Conservation (phyloP, 2,329 filamentous ascomycete genomes). For the Talaromyces sp. region DNA sequence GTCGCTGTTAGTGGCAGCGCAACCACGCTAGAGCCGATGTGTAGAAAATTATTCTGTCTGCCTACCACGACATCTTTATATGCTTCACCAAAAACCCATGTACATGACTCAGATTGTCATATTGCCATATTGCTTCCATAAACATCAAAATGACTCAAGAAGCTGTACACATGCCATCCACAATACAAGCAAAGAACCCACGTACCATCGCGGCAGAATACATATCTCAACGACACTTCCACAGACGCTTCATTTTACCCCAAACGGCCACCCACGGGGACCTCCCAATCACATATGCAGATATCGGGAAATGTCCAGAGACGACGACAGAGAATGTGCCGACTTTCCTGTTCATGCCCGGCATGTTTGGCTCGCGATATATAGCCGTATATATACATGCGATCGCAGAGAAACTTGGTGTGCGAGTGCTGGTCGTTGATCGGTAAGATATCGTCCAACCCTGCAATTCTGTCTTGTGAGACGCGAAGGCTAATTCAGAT, state of each 20-base stretch:
- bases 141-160: neutral
- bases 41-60: neutral
- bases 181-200: neutral
- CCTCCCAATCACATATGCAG: conserved; percentile 25
- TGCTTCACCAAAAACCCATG: neutral
- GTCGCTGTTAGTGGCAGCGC: neutral
- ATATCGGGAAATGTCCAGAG: conserved; percentile 20
- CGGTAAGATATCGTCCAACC: conserved; percentile 17
- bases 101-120: neutral
- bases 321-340: conserved; percentile 7
- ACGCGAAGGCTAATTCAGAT: neutral
- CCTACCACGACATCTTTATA: neutral
- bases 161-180: neutral
- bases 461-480: neutral
- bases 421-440: conserved; percentile 27
- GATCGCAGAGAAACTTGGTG: conserved; percentile 24
- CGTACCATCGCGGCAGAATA: conserved; percentile 6
- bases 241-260: conserved; percentile 23
- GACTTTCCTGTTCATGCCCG: conserved; percentile 24
- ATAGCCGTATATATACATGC: conserved; percentile 23
- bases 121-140: neutral
- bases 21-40: neutral
- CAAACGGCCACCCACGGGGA: conserved; percentile 18
- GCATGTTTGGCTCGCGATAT: conserved; percentile 30
- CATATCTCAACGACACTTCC: conserved; percentile 24